A percentile compares a stretch with the other conserved stretches of the same genome.
phyloP scores from a whole-genome alignment of 495 filamentous ascomycete genomes.

The Lasiosphaeria miniovina region DNA sequence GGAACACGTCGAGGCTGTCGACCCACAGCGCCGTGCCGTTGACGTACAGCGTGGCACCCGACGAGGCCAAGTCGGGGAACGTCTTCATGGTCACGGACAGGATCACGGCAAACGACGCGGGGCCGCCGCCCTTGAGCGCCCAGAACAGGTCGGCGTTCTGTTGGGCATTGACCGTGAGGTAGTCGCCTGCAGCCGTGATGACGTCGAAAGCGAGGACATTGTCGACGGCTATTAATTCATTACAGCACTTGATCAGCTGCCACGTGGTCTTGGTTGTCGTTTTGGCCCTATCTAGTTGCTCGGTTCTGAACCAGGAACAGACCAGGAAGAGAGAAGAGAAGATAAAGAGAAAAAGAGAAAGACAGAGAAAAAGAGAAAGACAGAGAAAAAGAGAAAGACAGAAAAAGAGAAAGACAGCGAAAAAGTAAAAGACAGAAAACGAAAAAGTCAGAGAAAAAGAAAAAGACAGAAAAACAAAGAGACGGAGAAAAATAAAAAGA shows the following conservation, averaged over 20 bases:
- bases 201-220: constrained; percentile 54
- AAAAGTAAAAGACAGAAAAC: too few species aligned
- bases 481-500: too few species aligned
- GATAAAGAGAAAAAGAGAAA: too few species aligned
- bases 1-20: constrained; percentile 42
- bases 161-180: constrained; percentile 46
- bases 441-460: too few species aligned
- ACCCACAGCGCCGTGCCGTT: constrained; percentile 38
- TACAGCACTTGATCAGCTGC: too few species aligned
- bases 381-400: constrained; percentile 23
- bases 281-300: too few species aligned
- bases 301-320: too few species aligned
- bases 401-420: constrained; percentile 24
- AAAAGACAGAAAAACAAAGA: too few species aligned
- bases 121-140: constrained; percentile 55
- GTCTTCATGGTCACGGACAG: constrained; percentile 49
- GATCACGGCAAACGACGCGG: constrained; percentile 55
- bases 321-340: too few species aligned
- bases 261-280: too few species aligned
- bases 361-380: too few species aligned
- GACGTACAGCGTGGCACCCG: constrained; percentile 31
- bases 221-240: constrained; percentile 45
- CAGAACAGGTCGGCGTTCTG: constrained; percentile 57
- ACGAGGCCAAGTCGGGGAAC: constrained; percentile 31
- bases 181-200: constrained; percentile 51